Percentiles rank a stretch among this genome's conserved stretches.
These are phyloP conservation scores for Phoenix dactylifera DNA, from an alignment of 176 grass and related monocot species.

Conservation along the genomic window DNA sequence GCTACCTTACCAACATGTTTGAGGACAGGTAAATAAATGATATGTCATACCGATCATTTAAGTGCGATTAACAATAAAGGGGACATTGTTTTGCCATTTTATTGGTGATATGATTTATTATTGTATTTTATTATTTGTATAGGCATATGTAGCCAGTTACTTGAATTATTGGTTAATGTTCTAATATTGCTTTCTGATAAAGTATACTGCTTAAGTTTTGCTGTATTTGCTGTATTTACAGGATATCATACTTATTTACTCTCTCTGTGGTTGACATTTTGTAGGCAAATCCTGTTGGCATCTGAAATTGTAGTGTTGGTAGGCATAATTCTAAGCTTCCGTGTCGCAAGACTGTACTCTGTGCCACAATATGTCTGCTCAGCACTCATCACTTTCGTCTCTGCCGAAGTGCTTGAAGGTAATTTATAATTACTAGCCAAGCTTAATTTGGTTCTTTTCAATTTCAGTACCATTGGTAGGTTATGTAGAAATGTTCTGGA, in stretches of 20 bases:
- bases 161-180: too few species aligned
- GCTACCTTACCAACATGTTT: constrained; percentile 64
- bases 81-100: not conserved
- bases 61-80: too few species aligned
- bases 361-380: constrained; percentile 63
- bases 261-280: not conserved
- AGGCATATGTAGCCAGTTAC: too few species aligned
- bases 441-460: too few species aligned
- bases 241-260: too few species aligned
- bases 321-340: constrained; percentile 61
- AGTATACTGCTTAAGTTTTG: too few species aligned
- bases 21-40: constrained; percentile 55
- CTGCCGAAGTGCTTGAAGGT: constrained; percentile 89
- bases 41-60: too few species aligned
- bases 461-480: too few species aligned
- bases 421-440: not conserved
- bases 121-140: too few species aligned
- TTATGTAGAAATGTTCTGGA: too few species aligned
- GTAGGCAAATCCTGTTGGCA: constrained; percentile 73
- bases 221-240: too few species aligned
- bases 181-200: too few species aligned
- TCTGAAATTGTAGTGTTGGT: constrained; percentile 74
- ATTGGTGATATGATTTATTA: not conserved
- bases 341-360: constrained; percentile 43
- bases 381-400: constrained; percentile 74